These are phyloP conservation scores for Rubia peregrina DNA, from an alignment of 305 asterid species.

Conservation along the genomic window DNA sequence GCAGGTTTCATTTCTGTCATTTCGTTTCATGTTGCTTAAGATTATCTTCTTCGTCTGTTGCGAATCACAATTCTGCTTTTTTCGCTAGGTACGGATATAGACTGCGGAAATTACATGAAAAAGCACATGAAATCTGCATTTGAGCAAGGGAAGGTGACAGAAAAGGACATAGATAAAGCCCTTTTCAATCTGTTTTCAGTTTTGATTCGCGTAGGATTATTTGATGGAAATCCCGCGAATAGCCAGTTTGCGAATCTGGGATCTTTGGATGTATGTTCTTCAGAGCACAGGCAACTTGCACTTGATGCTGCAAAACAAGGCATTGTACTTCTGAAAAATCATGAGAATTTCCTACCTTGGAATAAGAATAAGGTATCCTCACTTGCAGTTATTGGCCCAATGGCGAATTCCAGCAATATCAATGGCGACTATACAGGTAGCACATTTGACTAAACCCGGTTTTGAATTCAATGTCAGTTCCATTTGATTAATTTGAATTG, in stretches of 20 bases:
- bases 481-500: background rate
- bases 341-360: constrained; percentile 55
- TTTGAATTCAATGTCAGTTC: background rate
- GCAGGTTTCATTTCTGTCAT: constrained; percentile 51
- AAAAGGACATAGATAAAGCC: constrained; percentile 73
- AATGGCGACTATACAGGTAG: constrained; percentile 82
- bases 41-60: background rate
- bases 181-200: constrained; percentile 61
- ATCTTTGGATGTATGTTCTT: constrained; percentile 51
- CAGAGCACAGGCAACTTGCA: constrained; percentile 57
- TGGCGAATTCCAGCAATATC: constrained; percentile 58
- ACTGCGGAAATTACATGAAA: constrained; percentile 84
- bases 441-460: constrained; percentile 16
- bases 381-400: constrained; percentile 71
- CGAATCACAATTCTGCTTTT: background rate
- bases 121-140: constrained; percentile 65
- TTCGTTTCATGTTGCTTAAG: background rate
- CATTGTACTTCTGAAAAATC: constrained; percentile 79
- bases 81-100: constrained; percentile 70
- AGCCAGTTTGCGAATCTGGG: constrained; percentile 41
- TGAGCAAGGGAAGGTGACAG: constrained; percentile 53
- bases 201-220: constrained; percentile 76
- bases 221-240: constrained; percentile 50
- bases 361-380: constrained; percentile 42
- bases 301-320: constrained; percentile 86